These are phyloP conservation scores for Xylaria cubensis DNA, from an alignment of 495 filamentous ascomycete species.

Conservation along the genomic window DNA sequence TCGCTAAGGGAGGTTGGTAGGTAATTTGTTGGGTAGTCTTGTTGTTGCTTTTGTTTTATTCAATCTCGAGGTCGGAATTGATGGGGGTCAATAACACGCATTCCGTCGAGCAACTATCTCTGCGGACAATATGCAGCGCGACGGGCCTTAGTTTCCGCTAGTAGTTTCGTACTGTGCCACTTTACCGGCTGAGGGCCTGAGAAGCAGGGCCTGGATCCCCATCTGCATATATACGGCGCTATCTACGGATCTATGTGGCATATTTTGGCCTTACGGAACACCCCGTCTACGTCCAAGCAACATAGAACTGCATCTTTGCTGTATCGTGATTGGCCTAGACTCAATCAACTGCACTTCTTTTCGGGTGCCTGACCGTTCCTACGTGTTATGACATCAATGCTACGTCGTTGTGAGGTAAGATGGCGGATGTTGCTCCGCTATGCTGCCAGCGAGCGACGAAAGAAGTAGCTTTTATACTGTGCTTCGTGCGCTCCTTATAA, in stretches of 20 bases:
- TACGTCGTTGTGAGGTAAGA: background rate
- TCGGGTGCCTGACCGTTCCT: background rate
- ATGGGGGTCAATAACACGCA: background rate
- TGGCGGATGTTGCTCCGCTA: background rate
- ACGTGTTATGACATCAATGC: slow-evolving; percentile 6
- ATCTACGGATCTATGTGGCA: too few species aligned
- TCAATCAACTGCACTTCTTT: too few species aligned
- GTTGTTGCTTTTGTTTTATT: too few species aligned
- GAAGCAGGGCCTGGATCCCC: too few species aligned
- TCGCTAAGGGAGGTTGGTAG: too few species aligned
- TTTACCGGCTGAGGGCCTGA: too few species aligned
- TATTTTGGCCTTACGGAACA: background rate
- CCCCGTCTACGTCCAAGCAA: background rate
- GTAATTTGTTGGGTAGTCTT: too few species aligned
- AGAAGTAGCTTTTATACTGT: too few species aligned
- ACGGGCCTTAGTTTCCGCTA: background rate
- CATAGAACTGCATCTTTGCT: background rate
- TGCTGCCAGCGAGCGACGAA: background rate
- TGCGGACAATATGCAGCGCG: background rate
- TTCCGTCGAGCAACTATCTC: too few species aligned
- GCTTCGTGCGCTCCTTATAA: too few species aligned
- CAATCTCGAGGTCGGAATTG: background rate
- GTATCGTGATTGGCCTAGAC: background rate
- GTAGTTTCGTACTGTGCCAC: too few species aligned
- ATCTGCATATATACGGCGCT: too few species aligned